phyloP scores from a whole-genome alignment of 148 eudicot genomes.

The Camellia japonica region DNA sequence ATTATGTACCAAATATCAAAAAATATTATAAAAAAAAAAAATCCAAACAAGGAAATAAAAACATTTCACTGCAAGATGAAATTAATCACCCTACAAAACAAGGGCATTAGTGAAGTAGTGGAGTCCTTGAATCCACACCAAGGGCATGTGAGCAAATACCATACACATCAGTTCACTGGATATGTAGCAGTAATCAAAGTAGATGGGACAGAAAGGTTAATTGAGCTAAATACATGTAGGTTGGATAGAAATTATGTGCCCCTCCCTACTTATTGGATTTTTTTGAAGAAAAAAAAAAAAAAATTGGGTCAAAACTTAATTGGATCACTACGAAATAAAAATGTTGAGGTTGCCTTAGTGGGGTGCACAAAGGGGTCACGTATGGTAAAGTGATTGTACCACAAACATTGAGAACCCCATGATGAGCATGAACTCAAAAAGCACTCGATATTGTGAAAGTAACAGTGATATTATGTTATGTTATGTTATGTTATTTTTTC shows the following conservation, averaged over 20 bases:
- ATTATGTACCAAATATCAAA: too few relatives aligned
- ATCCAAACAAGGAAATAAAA: background rate
- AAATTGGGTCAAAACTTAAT: too few relatives aligned
- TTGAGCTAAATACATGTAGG: conserved; percentile 28
- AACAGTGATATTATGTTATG: too few relatives aligned
- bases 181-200: background rate
- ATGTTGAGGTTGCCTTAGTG: conserved; percentile 33
- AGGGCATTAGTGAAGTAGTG: background rate
- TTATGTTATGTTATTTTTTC: too few relatives aligned
- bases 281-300: too few relatives aligned
- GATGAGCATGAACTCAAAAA: conserved; percentile 8
- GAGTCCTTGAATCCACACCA: background rate
- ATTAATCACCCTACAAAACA: background rate
- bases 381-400: conserved; percentile 31
- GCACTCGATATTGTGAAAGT: too few relatives aligned
- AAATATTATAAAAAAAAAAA: too few relatives aligned
- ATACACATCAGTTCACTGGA: background rate
- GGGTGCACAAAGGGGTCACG: conserved; percentile 34
- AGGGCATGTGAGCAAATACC: background rate
- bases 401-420: conserved; percentile 31
- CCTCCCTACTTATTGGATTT: conserved; percentile 4
- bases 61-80: too few relatives aligned
- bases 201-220: conserved; percentile 15
- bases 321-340: conserved; percentile 17
- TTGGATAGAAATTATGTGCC: conserved; percentile 20